These are phyloP conservation scores for Anaeromyces robustus DNA, from an alignment of 192 early-diverging fungal species.

Conservation along the genomic window DNA sequence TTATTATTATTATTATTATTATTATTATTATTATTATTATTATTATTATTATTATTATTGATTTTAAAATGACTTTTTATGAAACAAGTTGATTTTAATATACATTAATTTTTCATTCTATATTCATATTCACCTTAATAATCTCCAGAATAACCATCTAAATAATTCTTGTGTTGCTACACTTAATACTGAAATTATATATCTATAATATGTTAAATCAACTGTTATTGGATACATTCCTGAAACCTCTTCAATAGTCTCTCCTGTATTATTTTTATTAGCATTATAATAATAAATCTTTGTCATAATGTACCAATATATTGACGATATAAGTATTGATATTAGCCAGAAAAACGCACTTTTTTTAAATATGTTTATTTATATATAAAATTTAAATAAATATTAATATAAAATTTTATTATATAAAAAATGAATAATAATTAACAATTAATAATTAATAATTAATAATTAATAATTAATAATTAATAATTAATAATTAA, in stretches of 20 bases:
- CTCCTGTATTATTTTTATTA: constrained; percentile 9
- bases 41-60: no score
- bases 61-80: no score
- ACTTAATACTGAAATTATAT: constrained; percentile 20
- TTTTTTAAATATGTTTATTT: neutral
- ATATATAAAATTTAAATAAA: no score
- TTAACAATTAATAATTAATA: neutral
- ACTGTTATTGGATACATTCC: no score
- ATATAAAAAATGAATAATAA: neutral
- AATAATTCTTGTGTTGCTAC: constrained; percentile 52
- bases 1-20: no score
- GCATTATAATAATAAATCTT: constrained; percentile 14
- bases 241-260: no score
- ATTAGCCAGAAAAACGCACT: constrained; percentile 76
- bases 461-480: no score
- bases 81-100: no score
- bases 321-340: constrained; percentile 49
- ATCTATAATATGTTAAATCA: no score
- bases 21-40: no score
- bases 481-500: no score
- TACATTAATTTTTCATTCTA: no score
- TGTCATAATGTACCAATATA: constrained; percentile 53
- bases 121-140: constrained; percentile 22
- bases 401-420: neutral
- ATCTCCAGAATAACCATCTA: constrained; percentile 40